Base-by-base conservation (phyloP, 768 basidiomycete genomes). In the Mycena kentingensis region DNA sequence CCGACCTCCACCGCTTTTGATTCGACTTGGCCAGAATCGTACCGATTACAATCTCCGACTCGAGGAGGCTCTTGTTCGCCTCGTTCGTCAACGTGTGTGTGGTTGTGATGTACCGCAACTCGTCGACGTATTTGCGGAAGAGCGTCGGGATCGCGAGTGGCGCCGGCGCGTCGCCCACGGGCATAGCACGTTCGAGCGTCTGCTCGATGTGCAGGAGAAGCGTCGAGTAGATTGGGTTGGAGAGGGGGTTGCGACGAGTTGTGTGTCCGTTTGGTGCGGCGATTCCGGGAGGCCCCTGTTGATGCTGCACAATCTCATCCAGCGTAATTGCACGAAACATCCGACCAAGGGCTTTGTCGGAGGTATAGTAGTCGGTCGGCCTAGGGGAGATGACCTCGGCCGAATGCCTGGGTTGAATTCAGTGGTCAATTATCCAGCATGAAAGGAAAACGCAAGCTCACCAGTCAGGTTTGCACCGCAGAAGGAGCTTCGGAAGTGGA, bases 391-490 rank as follows among this genome's bases (percentile, higher is more conserved):
- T 71, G 16, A 81, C 76, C 59, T 87, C 84, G 15, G 78, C 78
- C 19, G 77, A 78, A 52, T 88, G 81, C 90, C 53, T 54, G 47
- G 22, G 41, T 32, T 16, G 10, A 32, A 15, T 3, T 22, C 25
- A 29, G 22, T 8, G 21, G 32, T n/a, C 41, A 21, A 46, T 21
- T 47, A 24, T 19, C 13, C 7, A 5, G 38, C 21, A n/a, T 26
- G 3, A 16, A 24, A 10, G 21, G 13, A 24, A 41, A 18, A 43
- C 1, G 16, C 1, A 12, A 8, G 13, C 7, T 54, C n/a, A 49
- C 53, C 90, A 92, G 64, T 92, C 90, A 1, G 90, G 90, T 60
- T 87, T 90, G 65, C 78, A 82, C 16, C 76, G 75, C 38, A 89
- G 87, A 15, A 88, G 70, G 0, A 72, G 64, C 11, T 69, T 66